Base-by-base conservation (phyloP, 2,329 filamentous ascomycete species). In the Fusarium heterosporum region DNA sequence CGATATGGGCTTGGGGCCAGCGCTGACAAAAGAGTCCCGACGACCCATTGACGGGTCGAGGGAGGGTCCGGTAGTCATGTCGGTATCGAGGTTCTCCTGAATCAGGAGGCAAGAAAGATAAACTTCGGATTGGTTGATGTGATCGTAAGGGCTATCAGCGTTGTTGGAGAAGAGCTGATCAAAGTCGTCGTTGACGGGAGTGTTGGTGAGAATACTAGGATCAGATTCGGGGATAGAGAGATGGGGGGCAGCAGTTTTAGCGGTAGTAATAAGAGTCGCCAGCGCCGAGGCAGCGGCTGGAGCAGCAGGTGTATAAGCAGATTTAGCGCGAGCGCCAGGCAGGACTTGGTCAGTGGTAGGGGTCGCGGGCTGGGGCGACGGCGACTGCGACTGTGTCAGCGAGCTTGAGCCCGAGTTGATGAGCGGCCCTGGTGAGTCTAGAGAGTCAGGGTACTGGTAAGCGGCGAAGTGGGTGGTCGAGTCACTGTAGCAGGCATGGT, bases 11-110 rank as follows among this genome's bases (percentile, higher is more conserved):
- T 89, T 89, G 22, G 88, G 85, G 47, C 87, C 86, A 58, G 86
- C 85, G 79, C 85, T 87, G 76, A 87, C 85, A 76, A 90, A 89
- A 53, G 87, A 90, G 79, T 89, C 87, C 76, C 89, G 81, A 75
- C 85, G 86, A 78, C 83, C 81, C 79, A 87, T 81, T 76, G 77
- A 77, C 58, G 83, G 82, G 78, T 89, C 87, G 73, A 87, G 84
- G 66, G 82, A 79, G 55, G 84, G 82, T 71, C 85, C 85, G 70
- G 86, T 85, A 69, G 87, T 88, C 84, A 89, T 89, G 53, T 83
- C 77, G 79, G 79, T 56, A 76, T 72, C 70, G 69, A 73, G 69
- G 60, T 74, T 65, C 68, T 47, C 32, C 60, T 61, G 40, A 30
- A 30, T 49, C 13, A 16, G 34, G 16, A 36, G 4, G n/a, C 34